Percentiles rank a stretch among this genome's conserved stretches.
phyloP scores from a whole-genome alignment of 345 rosid species.

The Gossypium stocksii region DNA sequence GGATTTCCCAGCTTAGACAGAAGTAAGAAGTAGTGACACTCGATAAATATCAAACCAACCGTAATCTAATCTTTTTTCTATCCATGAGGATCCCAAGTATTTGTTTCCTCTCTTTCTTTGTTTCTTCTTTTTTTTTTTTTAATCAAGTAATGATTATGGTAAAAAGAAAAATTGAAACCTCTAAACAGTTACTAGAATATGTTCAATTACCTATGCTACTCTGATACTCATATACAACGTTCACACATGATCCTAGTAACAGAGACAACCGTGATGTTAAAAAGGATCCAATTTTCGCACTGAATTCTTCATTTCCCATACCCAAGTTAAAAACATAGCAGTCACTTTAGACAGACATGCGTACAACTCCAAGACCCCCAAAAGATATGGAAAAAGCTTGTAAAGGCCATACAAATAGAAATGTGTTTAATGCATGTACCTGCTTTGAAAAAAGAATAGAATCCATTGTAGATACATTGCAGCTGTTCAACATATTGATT shows the following conservation, averaged over 20 bases:
- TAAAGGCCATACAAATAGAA: not conserved
- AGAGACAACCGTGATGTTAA: not conserved
- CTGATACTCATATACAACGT: not conserved
- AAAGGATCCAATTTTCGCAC: slow-evolving; percentile 5
- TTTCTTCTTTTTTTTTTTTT: not conserved
- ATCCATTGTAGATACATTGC: not conserved
- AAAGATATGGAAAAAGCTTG: not conserved
- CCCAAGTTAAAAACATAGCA: not conserved
- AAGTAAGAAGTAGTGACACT: no score
- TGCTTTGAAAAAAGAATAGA: not conserved
- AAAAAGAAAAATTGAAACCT: not conserved
- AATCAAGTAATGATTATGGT: not conserved
- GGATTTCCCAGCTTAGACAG: no score
- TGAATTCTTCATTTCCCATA: not conserved
- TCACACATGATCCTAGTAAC: not conserved
- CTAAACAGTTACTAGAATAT: not conserved
- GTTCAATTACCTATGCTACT: not conserved
- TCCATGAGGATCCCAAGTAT: not conserved
- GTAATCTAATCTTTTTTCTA: no score
- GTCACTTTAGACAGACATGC: not conserved
- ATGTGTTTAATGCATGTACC: not conserved
- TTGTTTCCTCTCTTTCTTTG: not conserved
- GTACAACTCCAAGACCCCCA: not conserved
- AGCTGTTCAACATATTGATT: slow-evolving; percentile 1
- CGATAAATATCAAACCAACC: no score